These are phyloP conservation scores for Trichophyton rubrum DNA, from an alignment of 2,329 filamentous ascomycete genomes.

Conservation along the genomic window DNA sequence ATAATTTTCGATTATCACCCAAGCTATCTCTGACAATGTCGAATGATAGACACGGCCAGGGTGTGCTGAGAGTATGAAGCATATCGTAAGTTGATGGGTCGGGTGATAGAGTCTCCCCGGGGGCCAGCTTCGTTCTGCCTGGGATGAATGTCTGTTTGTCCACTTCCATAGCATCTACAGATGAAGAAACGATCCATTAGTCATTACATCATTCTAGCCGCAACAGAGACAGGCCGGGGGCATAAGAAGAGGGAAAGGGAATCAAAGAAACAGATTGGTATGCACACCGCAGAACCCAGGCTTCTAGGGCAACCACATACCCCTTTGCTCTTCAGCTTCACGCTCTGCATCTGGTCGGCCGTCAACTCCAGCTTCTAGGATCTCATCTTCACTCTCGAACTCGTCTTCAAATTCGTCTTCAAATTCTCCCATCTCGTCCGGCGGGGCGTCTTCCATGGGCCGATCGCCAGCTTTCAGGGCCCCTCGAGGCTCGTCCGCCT, in stretches of 20 bases:
- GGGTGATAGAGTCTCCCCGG: slow-evolving; percentile 79
- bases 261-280: slow-evolving; percentile 8
- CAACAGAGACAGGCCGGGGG: background rate
- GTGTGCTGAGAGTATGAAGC: slow-evolving; percentile 85
- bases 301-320: slow-evolving; percentile 31
- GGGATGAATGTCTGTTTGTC: slow-evolving; percentile 94
- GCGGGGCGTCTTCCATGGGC: slow-evolving; percentile 38
- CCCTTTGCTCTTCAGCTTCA: slow-evolving; percentile 73
- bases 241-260: too few species aligned
- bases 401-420: slow-evolving; percentile 87
- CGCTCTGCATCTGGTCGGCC: slow-evolving; percentile 83
- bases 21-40: slow-evolving; percentile 78
- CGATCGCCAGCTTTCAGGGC: slow-evolving; percentile 51
- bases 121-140: slow-evolving; percentile 78
- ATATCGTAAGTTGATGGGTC: slow-evolving; percentile 95
- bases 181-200: background rate
- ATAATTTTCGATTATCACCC: slow-evolving; percentile 81
- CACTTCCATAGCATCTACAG: slow-evolving; percentile 69
- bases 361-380: slow-evolving; percentile 87
- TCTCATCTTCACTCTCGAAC: slow-evolving; percentile 86
- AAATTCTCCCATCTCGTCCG: slow-evolving; percentile 49
- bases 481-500: slow-evolving; percentile 38
- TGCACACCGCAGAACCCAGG: slow-evolving; percentile 13
- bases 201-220: slow-evolving; percentile 6
- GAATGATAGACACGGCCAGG: slow-evolving; percentile 95